Evolutionary conservation across 108 stramenopile species (phyloP).

Genomic region (Mediolabrus comicus): DNA sequence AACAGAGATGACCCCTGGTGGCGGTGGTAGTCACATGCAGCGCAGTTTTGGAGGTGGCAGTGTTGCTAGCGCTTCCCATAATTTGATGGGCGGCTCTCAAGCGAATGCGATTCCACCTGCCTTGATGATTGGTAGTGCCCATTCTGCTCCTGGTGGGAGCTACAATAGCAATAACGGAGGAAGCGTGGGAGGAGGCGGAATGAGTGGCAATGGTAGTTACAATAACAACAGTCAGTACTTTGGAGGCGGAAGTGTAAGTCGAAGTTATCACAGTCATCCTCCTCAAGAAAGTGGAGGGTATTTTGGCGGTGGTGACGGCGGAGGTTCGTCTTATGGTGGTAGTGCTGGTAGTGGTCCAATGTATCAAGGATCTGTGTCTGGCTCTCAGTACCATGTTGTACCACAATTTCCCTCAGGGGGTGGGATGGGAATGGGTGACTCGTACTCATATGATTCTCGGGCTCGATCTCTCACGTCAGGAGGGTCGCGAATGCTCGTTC

Average conservation of each 20-base stretch:
- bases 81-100: too few species aligned
- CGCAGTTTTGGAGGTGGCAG: background rate
- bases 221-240: background rate
- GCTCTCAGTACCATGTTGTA: background rate
- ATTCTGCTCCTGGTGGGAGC: background rate
- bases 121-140: background rate
- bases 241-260: background rate
- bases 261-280: background rate
- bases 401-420: too few species aligned
- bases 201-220: background rate
- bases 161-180: background rate
- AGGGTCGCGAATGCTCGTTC: constrained; percentile 32
- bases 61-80: background rate
- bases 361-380: background rate
- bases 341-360: background rate
- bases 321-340: background rate
- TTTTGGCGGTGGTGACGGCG: background rate
- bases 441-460: constrained; percentile 15
- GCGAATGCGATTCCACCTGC: too few species aligned
- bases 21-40: background rate
- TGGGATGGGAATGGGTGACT: background rate
- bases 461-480: constrained; percentile 44
- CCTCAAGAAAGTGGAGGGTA: background rate
- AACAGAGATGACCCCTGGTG: background rate
- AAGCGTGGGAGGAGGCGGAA: background rate